Evolutionary conservation across 306 rosid species (phyloP), one percentile per base, ranked within the genome.

Genomic region (Oxytropis ochrocephala): DNA sequence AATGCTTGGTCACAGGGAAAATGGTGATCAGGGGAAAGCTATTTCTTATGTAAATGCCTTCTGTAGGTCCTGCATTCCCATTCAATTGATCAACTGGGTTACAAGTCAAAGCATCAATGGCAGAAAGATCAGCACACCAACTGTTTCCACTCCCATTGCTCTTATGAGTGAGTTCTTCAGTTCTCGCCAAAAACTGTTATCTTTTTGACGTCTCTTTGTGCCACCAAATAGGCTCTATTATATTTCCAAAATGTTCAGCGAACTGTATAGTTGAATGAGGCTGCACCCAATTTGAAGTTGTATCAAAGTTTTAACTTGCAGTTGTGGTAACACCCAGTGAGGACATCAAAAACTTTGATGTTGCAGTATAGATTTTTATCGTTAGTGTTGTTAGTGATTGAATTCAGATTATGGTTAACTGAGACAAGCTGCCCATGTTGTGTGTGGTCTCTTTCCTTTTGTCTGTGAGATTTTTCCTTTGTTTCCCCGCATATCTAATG

Each of bases 41-140:
- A 61, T 80, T 58, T 89, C 93, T 75, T 81, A 78, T 69, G 42
- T 75, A 43, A 80, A 79, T 61, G 83, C 87, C 74, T 87, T 87
- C 76, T 80, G 85, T 64, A 76, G 79, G 47, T 87, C 96, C 77
- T 80, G 85, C 78, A 73, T 84, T 67, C 84, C 93, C 63, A 50
- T 63, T 55, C 96, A 73, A 56, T 82, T 87, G 89, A 85, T 87
- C 72, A 78, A 81, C 61, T 85, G 96, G 93, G 83, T 85, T 62
- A 74, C 59, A 42, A 69, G 72, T 79, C 91, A 87, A 70, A 67
- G 69, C 64, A 74, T 70, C 30, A 27, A 67, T n/a, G 59, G 79
- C 53, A 75, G 83, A 70, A 87, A 73, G 52, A 80, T 85, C 60
- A 76, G 73, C 83, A 75, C 73, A 64, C 91, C 87, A 51, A 80